Conservation (phyloP, 1,284 basidiomycete species). For the Rhodotorula sp. region DNA sequence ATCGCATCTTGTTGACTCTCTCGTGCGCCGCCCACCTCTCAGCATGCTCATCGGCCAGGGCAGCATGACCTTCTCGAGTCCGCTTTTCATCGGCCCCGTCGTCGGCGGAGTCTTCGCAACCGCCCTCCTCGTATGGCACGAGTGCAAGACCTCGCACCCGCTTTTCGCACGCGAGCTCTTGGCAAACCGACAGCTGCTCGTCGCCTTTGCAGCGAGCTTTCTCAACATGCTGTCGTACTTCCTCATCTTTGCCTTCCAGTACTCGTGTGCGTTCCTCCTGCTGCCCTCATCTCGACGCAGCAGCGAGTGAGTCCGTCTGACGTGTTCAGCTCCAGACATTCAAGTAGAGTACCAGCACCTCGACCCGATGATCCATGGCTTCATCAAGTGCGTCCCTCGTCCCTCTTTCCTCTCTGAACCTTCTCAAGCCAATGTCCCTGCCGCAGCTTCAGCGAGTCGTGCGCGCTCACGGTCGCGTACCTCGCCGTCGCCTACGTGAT, state of each 20-base stretch:
- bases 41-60: neutral
- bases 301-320: neutral
- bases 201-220: neutral
- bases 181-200: neutral
- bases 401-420: neutral
- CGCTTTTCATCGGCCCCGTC: neutral
- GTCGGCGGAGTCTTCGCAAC: neutral
- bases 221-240: neutral
- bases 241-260: neutral
- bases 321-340: neutral
- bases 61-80: neutral
- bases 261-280: neutral
- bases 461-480: neutral
- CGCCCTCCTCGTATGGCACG: neutral
- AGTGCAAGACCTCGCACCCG: neutral
- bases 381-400: neutral
- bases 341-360: neutral
- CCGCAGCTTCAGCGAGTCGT: neutral
- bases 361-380: neutral
- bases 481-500: neutral
- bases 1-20: neutral
- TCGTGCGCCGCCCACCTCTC: too few species aligned
- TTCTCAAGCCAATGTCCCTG: neutral
- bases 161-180: neutral
- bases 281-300: too few species aligned